Base-by-base conservation (phyloP, 495 filamentous ascomycete genomes). In the Usnea hakonensis region DNA sequence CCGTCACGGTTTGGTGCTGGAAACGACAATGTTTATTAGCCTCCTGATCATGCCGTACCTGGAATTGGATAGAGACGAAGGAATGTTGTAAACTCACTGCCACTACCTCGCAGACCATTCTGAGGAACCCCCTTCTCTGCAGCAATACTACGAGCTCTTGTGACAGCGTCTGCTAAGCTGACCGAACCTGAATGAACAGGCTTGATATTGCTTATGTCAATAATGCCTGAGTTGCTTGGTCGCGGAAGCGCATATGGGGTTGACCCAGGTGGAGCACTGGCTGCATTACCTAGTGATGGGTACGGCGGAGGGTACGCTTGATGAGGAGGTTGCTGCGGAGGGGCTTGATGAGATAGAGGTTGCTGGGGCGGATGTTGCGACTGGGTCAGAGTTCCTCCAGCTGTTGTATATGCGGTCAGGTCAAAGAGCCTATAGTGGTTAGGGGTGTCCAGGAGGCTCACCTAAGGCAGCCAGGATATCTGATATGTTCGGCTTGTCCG, bases 171-270 rank as follows among this genome's bases (percentile, higher is more conserved):
- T 37, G 81, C 78, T 43, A 91, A 76, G 61, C 82, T 88, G 28
- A 91, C 85, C 14, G 85, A 86, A 52, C 90, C 90, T 3, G 87
- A 87, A 64, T 79, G 86, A 38, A 83, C 79, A 14, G 89, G 88
- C 67, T 85, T 87, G 68, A 92, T 88, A 13, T 81, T 78, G 72
- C 84, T 89, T 40, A 94, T 71, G 67, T 94, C 90, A 57, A 90
- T 77, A 57, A 78, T 86, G 13, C 88, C 89, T 26, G 86, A 84
- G 23, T 77, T 79, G 32, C 82, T 80, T 10, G 89, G 88, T 65
- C 85, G 87, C 0, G 89, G 89, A 33, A 89, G 37, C 5, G 52
- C 35, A 46, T 56, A 59, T 36, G 37, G 57, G 14, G 28, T 32
- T 32, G 74, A 68, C 67, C 81, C 87, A 48, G 70, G 67, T 17